phyloP scores from a whole-genome alignment of 164 flowering plant species.

The Annona cherimola region DNA sequence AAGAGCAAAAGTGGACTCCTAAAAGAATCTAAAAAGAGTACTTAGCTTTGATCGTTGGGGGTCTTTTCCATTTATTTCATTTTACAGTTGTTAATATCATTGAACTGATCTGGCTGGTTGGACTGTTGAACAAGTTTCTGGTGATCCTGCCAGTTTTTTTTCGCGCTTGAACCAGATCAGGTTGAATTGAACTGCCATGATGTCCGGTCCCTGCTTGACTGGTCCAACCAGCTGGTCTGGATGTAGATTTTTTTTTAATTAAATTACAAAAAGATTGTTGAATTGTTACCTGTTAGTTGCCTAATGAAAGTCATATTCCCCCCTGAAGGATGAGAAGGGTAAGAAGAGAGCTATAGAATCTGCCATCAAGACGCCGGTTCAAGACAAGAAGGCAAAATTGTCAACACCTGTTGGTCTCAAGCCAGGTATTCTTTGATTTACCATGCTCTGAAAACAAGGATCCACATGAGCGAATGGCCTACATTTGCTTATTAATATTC shows the following conservation, averaged over 20 bases:
- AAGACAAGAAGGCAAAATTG: constrained; percentile 63
- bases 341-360: constrained; percentile 60
- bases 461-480: not conserved
- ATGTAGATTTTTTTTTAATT: no score
- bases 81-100: no score
- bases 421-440: constrained; percentile 34
- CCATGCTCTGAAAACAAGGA: no score
- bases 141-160: not conserved
- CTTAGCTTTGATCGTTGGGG: no score
- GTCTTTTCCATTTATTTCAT: no score
- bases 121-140: not conserved
- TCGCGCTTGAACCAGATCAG: no score
- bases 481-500: not conserved
- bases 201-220: no score
- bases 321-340: constrained; percentile 12
- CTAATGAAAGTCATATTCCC: not conserved
- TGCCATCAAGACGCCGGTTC: constrained; percentile 36
- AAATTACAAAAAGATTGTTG: no score
- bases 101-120: not conserved
- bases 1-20: no score
- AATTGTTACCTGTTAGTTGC: not conserved
- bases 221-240: no score
- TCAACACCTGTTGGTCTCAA: constrained; percentile 44
- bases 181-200: no score
- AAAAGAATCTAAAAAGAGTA: no score